A percentile compares a stretch with the other conserved stretches of the same genome.
phyloP scores from a whole-genome alignment of 2,329 filamentous ascomycete genomes.

The Tolypocladium album region DNA sequence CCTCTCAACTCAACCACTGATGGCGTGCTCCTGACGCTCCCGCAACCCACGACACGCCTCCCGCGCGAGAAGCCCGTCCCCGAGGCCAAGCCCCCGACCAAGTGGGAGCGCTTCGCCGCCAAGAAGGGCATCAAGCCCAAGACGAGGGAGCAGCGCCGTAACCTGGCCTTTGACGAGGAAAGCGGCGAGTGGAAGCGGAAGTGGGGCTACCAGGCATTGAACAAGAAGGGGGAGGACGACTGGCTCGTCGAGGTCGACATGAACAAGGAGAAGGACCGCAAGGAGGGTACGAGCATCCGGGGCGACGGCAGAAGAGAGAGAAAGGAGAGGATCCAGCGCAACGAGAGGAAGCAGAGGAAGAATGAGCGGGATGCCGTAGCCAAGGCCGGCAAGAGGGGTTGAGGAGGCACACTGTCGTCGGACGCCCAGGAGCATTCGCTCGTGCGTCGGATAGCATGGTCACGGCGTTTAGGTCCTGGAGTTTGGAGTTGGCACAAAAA shows the following conservation, averaged over 20 bases:
- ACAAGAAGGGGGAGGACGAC: constrained; percentile 72
- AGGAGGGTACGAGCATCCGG: constrained; percentile 50
- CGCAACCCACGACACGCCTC: constrained; percentile 55
- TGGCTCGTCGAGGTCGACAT: constrained; percentile 91
- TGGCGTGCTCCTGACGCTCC: constrained; percentile 71
- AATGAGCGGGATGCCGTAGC: constrained; percentile 42
- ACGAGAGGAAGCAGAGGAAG: constrained; percentile 58
- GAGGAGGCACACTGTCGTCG: neutral
- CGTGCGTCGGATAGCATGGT: neutral
- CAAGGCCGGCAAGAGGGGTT: constrained; percentile 12
- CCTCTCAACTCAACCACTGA: constrained; percentile 58
- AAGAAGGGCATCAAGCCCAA: constrained; percentile 96
- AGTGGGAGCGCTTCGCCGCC: constrained; percentile 91
- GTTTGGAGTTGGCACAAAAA: constrained; percentile 15
- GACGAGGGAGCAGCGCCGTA: constrained; percentile 61
- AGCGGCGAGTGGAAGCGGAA: constrained; percentile 83
- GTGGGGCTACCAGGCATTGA: constrained; percentile 90
- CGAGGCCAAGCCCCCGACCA: constrained; percentile 69
- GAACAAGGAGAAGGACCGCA: constrained; percentile 52
- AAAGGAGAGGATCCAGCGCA: constrained; percentile 59
- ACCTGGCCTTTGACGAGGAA: constrained; percentile 76
- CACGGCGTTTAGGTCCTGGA: constrained; percentile 18
- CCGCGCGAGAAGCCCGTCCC: constrained; percentile 92
- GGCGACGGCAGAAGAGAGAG: constrained; percentile 54
- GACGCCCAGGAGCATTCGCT: neutral